These are phyloP conservation scores for Clathrospora elynae DNA, from an alignment of 2,329 filamentous ascomycete genomes.

Conservation along the genomic window DNA sequence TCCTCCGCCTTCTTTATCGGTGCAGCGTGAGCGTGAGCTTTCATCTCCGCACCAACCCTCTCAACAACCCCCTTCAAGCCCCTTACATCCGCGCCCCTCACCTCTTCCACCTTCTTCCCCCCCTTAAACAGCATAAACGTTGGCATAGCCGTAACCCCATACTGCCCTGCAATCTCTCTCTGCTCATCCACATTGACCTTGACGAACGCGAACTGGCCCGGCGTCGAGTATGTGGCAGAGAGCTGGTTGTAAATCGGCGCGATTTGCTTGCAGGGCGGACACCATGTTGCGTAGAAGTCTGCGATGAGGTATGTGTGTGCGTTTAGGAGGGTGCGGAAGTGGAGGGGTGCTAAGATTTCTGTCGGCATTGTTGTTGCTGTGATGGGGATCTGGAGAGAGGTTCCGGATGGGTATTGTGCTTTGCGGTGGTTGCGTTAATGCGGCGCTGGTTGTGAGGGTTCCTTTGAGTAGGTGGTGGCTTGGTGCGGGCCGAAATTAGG, in stretches of 20 bases:
- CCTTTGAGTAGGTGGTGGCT: background rate
- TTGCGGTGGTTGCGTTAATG: conserved; percentile 2
- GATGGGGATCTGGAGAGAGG: no score
- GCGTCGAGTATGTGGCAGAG: conserved; percentile 54
- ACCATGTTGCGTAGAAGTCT: conserved; percentile 62
- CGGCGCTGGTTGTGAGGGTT: background rate
- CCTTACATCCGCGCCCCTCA: conserved; percentile 38
- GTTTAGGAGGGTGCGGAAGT: conserved; percentile 45
- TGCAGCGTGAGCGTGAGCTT: no score
- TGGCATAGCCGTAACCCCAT: conserved; percentile 55
- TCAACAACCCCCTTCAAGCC: conserved; percentile 35
- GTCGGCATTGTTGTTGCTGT: conserved; percentile 39
- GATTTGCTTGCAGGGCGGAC: conserved; percentile 62
- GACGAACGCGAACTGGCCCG: conserved; percentile 56
- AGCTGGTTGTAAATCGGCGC: conserved; percentile 59
- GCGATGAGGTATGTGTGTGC: conserved; percentile 51
- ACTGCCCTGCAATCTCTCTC: conserved; percentile 54
- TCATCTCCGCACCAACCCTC: conserved; percentile 22
- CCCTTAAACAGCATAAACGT: conserved; percentile 44
- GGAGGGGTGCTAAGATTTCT: conserved; percentile 39
- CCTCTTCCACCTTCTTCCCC: conserved; percentile 36
- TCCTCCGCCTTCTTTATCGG: conserved; percentile 11
- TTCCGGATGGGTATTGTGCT: background rate
- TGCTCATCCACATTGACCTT: conserved; percentile 63
- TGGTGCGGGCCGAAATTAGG: background rate